These are phyloP conservation scores for Taxawa tesnikishii DNA, from an alignment of 2,329 filamentous ascomycete genomes.

Conservation along the genomic window DNA sequence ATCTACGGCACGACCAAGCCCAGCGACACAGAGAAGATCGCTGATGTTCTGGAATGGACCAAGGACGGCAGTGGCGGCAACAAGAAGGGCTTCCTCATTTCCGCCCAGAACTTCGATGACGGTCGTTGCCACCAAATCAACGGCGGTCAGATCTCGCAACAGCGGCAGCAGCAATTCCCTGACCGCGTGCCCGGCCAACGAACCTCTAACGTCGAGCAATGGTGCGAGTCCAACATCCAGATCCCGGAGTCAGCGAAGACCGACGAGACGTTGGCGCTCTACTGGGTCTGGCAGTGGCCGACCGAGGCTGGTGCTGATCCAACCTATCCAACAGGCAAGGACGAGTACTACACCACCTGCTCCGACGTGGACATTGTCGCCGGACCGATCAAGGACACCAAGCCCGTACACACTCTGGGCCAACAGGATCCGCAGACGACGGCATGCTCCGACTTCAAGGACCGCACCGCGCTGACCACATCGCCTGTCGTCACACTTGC, in stretches of 20 bases:
- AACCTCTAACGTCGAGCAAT: slow-evolving; percentile 40
- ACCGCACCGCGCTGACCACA: slow-evolving; percentile 26
- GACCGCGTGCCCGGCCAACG: slow-evolving; percentile 40
- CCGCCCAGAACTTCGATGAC: slow-evolving; percentile 76
- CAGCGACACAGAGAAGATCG: slow-evolving; percentile 42
- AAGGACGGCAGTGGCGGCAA: slow-evolving; percentile 70
- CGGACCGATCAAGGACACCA: slow-evolving; percentile 5
- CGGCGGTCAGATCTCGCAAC: slow-evolving; percentile 39
- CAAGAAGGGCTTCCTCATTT: slow-evolving; percentile 60
- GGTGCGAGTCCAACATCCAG: slow-evolving; percentile 71
- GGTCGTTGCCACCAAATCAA: slow-evolving; percentile 80
- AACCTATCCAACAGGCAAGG: slow-evolving; percentile 31
- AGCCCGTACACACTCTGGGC: slow-evolving; percentile 14
- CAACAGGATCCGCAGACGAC: slow-evolving; percentile 30
- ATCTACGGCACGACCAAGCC: slow-evolving; percentile 37
- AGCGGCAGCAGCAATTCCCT: slow-evolving; percentile 46
- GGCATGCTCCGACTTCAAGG: slow-evolving; percentile 26
- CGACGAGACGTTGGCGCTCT: slow-evolving; percentile 62
- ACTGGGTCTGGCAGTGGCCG: slow-evolving; percentile 97
- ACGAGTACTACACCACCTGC: slow-evolving; percentile 49
- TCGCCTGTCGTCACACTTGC: slow-evolving; percentile 12
- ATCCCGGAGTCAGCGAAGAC: slow-evolving; percentile 55
- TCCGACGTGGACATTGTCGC: slow-evolving; percentile 39
- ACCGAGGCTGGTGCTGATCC: slow-evolving; percentile 30
- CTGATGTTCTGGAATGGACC: slow-evolving; percentile 69